phyloP scores from a whole-genome alignment of 1,284 basidiomycete species.

The Rhodotorula sp. region DNA sequence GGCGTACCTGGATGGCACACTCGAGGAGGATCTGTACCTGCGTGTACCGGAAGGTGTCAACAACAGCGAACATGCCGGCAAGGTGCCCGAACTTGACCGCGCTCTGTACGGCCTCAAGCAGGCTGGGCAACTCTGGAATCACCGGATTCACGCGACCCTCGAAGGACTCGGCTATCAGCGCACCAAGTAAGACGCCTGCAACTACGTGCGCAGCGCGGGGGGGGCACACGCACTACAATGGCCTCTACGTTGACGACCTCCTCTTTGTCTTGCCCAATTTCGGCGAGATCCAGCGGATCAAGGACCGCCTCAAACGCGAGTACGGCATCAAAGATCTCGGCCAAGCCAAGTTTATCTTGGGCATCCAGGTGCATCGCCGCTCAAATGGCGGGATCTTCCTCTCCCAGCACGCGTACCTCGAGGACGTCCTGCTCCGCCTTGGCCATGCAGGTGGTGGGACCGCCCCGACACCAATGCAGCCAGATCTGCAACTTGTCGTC shows the following conservation, averaged over 20 bases:
- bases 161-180: background rate
- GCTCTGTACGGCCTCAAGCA: constrained; percentile 36
- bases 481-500: constrained; percentile 21
- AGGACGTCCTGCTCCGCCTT: constrained; percentile 40
- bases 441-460: constrained; percentile 48
- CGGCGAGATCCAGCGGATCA: constrained; percentile 33
- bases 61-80: constrained; percentile 1
- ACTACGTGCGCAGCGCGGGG: too few relatives aligned
- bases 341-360: constrained; percentile 47
- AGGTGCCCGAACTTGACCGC: constrained; percentile 32
- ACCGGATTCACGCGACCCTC: constrained; percentile 43
- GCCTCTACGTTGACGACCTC: constrained; percentile 50
- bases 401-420: constrained; percentile 48
- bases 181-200: too few relatives aligned
- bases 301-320: constrained; percentile 41
- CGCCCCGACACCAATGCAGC: constrained; percentile 42
- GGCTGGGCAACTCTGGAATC: constrained; percentile 34
- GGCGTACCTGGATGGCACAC: constrained; percentile 52
- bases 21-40: constrained; percentile 53
- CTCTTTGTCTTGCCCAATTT: constrained; percentile 40
- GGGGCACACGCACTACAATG: constrained; percentile 1
- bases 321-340: constrained; percentile 50
- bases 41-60: constrained; percentile 46
- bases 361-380: constrained; percentile 48
- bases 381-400: constrained; percentile 43